Base-by-base conservation (phyloP, 2,329 filamentous ascomycete species). In the Seiridium unicorne region DNA sequence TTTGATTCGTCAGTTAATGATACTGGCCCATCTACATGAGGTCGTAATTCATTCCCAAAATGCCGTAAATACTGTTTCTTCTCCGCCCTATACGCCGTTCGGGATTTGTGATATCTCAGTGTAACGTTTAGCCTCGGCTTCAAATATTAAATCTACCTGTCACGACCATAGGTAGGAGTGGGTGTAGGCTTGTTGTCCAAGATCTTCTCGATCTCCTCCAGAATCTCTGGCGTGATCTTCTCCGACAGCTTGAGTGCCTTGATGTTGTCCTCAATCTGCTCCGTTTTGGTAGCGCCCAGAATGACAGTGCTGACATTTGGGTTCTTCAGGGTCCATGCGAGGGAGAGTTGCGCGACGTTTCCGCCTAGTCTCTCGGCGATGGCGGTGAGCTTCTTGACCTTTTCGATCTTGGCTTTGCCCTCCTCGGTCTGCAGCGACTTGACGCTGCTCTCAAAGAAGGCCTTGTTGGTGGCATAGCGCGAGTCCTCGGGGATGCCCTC, bases 401-500 rank as follows among this genome's bases (percentile, higher is more conserved):
- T 78, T 57, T 76, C 76, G 76, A 80, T 77, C 65, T 78, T 74
- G 10, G 71, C 70, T 72, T 80, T 79, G 70, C 87, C 86, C 73
- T 85, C 84, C 63, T 84, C 80, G 62, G 85, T 81, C 40, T 82
- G 77, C 44, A 87, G 77, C 11, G 84, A 84, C 74, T 89, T 86
- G 65, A 88, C 77, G 55, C 87, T 79, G 72, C 86, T 82, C 69
- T 88, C 87, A 62, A 81, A 85, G 44, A 88, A 78, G 32, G 84
- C 84, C 57, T 79, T 74, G 70, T 86, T 85, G 74, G 87, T 88
- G 58, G 82, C 82, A 66, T 86, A 86, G 42, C 86, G 83, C 44
- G 83, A 87, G 67, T 81, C 84, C 66, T 84, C 79, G 13, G 84
- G 84, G 58, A 87, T 84, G 58, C 84, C 84, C 63, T 86, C 79